These are phyloP conservation scores for Mortierella sp. DNA, from an alignment of 371 early-diverging fungal genomes.

Conservation along the genomic window DNA sequence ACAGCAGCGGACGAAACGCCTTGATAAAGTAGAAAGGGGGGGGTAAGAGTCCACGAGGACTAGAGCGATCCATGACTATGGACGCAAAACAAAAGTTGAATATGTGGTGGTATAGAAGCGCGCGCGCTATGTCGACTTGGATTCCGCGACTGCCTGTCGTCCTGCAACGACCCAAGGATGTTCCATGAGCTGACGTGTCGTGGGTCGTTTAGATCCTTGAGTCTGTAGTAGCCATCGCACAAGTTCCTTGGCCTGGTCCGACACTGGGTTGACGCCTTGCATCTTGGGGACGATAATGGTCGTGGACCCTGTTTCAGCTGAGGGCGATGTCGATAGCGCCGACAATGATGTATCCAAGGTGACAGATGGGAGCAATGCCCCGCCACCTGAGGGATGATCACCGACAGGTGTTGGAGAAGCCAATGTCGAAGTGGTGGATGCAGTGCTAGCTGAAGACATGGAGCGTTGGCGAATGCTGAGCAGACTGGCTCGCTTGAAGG, in stretches of 20 bases:
- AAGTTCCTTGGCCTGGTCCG: conserved; percentile 35
- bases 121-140: conserved; percentile 64
- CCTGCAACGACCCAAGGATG: conserved; percentile 44
- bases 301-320: conserved; percentile 1
- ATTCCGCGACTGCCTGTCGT: background rate
- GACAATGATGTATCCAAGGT: background rate
- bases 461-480: conserved; percentile 20
- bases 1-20: too few species aligned
- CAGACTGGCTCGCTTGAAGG: conserved; percentile 23
- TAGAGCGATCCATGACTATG: too few species aligned
- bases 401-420: conserved; percentile 1
- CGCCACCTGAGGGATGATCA: background rate
- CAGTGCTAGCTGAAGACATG: conserved; percentile 19
- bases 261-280: conserved; percentile 33
- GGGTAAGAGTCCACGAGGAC: too few species aligned
- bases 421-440: conserved; percentile 5
- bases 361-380: conserved; percentile 6
- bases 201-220: conserved; percentile 27
- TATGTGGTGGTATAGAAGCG: too few species aligned
- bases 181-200: conserved; percentile 19
- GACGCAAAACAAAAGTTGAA: too few species aligned
- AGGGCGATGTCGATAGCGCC: background rate
- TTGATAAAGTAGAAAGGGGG: too few species aligned
- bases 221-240: conserved; percentile 45
- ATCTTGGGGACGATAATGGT: conserved; percentile 37